phyloP scores from a whole-genome alignment of 495 filamentous ascomycete genomes.

The Clohesyomyces aquaticus region DNA sequence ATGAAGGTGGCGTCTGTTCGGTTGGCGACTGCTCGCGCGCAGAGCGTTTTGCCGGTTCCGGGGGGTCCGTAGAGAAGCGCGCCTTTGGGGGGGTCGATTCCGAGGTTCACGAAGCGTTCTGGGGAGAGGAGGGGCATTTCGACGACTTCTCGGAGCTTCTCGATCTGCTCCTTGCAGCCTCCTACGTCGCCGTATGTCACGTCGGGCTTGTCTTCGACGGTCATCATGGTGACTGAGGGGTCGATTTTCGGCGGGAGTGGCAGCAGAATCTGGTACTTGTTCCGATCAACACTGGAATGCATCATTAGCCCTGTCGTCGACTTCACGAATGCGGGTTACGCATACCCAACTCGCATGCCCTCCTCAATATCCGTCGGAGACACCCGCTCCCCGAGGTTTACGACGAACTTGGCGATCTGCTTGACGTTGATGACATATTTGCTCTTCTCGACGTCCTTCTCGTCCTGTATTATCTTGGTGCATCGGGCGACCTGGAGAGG shows the following conservation, averaged over 20 bases:
- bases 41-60: constrained; percentile 97
- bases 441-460: constrained; percentile 95
- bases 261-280: constrained; percentile 98
- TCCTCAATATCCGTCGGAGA: constrained; percentile 99
- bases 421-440: constrained; percentile 99
- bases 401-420: constrained; percentile 99
- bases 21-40: constrained; percentile 95
- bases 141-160: constrained; percentile 97
- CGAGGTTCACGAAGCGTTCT: constrained; percentile 94
- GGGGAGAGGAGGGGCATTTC: constrained; percentile 97
- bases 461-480: constrained; percentile 98
- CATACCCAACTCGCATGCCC: constrained; percentile 51
- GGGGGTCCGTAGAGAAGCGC: constrained; percentile 95
- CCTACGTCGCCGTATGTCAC: constrained; percentile 99
- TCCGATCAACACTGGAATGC: constrained; percentile 92
- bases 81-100: constrained; percentile 98
- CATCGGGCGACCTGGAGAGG: constrained; percentile 96
- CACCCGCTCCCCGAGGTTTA: constrained; percentile 95
- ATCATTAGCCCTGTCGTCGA: constrained; percentile 27
- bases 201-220: constrained; percentile 98
- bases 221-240: constrained; percentile 99
- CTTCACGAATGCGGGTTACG: neutral
- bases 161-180: constrained; percentile 98
- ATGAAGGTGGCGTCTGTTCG: constrained; percentile 98
- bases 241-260: constrained; percentile 99